Evolutionary conservation across 495 filamentous ascomycete species (phyloP).

Genomic region (Astrothelium macrocarpum): DNA sequence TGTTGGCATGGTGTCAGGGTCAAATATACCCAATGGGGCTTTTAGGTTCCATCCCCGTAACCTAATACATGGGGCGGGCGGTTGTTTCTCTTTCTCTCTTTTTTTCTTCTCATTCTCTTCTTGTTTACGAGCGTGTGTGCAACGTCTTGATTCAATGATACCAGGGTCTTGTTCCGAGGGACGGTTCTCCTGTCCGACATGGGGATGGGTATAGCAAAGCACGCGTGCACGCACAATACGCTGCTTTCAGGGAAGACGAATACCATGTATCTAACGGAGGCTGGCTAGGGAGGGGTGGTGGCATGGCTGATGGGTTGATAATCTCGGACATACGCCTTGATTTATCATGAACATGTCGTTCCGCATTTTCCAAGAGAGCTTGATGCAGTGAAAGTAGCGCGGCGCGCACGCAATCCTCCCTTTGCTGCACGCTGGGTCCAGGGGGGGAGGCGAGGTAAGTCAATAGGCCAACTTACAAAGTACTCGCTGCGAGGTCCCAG

Average conservation of each 20-base stretch:
- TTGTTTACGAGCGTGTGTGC: not conserved
- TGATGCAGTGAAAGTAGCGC: not conserved
- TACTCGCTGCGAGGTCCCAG: too few relatives aligned
- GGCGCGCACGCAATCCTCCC: not conserved
- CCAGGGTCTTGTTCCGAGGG: not conserved
- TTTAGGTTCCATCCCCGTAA: constrained; percentile 7
- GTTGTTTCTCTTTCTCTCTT: not conserved
- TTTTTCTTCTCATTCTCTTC: not conserved
- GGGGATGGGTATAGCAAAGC: not conserved
- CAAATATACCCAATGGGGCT: constrained; percentile 1
- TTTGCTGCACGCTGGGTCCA: not conserved
- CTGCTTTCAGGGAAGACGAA: not conserved
- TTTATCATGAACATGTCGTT: not conserved
- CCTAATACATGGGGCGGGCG: constrained; percentile 3
- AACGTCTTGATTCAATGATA: not conserved
- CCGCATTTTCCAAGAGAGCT: not conserved
- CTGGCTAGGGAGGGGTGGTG: not conserved
- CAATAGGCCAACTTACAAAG: not conserved
- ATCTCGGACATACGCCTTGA: constrained; percentile 1
- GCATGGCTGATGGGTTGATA: not conserved
- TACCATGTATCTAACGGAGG: not conserved
- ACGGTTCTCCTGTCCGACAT: not conserved
- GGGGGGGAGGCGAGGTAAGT: not conserved
- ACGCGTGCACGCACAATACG: not conserved
- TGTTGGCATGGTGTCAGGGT: constrained; percentile 1